Evolutionary conservation across 495 filamentous ascomycete species (phyloP), one percentile per base, ranked within the genome.

Genomic region (Daldinia bambusicola): DNA sequence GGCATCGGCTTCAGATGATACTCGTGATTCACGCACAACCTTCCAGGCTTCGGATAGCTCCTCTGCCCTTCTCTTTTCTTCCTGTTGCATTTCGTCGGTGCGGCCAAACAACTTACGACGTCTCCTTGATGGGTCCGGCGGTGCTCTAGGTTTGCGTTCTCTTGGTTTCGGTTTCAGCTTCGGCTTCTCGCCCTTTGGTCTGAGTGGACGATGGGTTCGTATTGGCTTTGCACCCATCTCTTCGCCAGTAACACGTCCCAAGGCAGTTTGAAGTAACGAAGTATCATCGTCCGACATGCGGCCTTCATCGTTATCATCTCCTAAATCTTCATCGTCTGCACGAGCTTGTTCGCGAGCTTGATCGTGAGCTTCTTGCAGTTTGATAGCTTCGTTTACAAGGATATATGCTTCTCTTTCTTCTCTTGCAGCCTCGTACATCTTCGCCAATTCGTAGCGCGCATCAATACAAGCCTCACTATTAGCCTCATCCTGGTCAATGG

Each of bases 351-450:
- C 81, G 63, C 55, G 76, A 52, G 74, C 79, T 74, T 80, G 77
- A 13, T 81, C 80, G 9, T 77, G 79, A 45, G 74, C 77, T 34
- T 76, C 76, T 37, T 82, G 79, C n/a, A 95, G 79, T 32, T 85
- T 78, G 61, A 94, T 84, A 6, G 91, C 89, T 76, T 95, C 89
- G 55, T 90, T 89, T 57, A 92, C 88, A 40, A 89, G 88, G 40
- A 90, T 86, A 63, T 91, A 85, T 0, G 93, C 94, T 69, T 94
- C 86, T 62, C 91, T 88, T 18, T 84, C 85, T 79, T 89, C 86
- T 52, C 86, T 85, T 30, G 87, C 84, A 18, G 85, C 85, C 74
- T 95, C 92, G 74, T 93, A 96, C 74, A 97, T 86, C 69, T 89
- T 92, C 8, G 91, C 93, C 14, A 98, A 82, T 67, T 90, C 83